Percentiles rank a stretch among this genome's conserved stretches.
Conservation (phyloP, 306 rosid genomes). For the Prosopis cineraria region DNA sequence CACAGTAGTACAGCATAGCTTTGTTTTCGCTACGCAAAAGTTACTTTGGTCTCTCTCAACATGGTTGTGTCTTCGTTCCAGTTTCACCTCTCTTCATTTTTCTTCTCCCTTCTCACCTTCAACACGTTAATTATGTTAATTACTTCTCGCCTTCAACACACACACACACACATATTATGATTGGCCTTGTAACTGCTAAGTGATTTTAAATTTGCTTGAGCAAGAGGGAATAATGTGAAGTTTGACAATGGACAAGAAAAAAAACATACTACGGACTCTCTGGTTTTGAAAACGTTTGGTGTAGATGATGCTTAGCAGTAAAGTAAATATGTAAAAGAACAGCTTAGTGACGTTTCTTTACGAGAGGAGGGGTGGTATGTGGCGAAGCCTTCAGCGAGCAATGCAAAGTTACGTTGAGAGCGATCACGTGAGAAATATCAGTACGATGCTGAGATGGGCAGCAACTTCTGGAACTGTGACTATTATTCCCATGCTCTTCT, state of each 20-base stretch:
- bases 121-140: conserved; percentile 20
- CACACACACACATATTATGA: too few relatives aligned
- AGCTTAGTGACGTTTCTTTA: neutral
- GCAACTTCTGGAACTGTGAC: conserved; percentile 37
- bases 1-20: too few relatives aligned
- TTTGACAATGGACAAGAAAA: conserved; percentile 33
- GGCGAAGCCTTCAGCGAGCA: conserved; percentile 38
- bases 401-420: conserved; percentile 29
- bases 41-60: too few relatives aligned
- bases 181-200: neutral
- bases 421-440: conserved; percentile 17
- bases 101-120: conserved; percentile 31
- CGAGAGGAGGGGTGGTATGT: conserved; percentile 39
- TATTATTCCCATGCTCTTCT: conserved; percentile 37
- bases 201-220: neutral
- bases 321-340: too few relatives aligned
- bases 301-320: too few relatives aligned
- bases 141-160: too few relatives aligned
- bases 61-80: conserved; percentile 29
- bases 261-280: neutral
- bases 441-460: conserved; percentile 35
- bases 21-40: too few relatives aligned
- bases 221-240: conserved; percentile 36
- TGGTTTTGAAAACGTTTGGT: neutral
- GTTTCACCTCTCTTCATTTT: conserved; percentile 22